Conservation (phyloP, 495 filamentous ascomycete species). For the Penicillium macrosclerotiorum region DNA sequence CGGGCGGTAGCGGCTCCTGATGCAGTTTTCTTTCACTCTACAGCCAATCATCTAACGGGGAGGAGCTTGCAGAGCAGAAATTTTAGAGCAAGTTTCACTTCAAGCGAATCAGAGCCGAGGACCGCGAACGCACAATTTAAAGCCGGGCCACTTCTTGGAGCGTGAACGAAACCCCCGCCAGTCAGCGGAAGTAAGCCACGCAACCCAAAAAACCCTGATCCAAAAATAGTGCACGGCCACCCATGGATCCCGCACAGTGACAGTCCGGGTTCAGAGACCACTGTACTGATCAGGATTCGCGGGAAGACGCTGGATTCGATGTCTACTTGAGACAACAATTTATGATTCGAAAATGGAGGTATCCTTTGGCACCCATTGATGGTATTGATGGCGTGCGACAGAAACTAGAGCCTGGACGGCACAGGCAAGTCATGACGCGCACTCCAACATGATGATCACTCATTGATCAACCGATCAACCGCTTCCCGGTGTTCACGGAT, state of each 20-base stretch:
- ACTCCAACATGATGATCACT: background rate
- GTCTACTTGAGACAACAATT: no score
- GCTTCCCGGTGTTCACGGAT: conserved; percentile 4
- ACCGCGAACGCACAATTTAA: no score
- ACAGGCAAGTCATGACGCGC: conserved; percentile 5
- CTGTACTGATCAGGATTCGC: background rate
- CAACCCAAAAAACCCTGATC: conserved; percentile 5
- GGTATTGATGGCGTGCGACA: conserved; percentile 4
- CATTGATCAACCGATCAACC: background rate
- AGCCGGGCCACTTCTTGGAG: background rate
- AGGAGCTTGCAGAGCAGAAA: background rate
- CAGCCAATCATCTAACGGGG: no score
- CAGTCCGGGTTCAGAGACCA: background rate
- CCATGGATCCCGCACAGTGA: background rate
- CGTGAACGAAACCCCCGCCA: background rate
- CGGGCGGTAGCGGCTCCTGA: no score
- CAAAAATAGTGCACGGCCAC: conserved; percentile 4
- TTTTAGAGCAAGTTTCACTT: background rate
- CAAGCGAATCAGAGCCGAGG: no score
- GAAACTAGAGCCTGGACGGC: background rate
- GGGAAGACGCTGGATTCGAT: no score
- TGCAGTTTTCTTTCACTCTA: no score
- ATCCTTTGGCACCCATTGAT: no score
- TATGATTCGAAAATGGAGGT: no score
- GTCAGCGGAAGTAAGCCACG: conserved; percentile 6